Evolutionary conservation across 495 filamentous ascomycete species (phyloP).

Genomic region (Penicillium cataractarum): DNA sequence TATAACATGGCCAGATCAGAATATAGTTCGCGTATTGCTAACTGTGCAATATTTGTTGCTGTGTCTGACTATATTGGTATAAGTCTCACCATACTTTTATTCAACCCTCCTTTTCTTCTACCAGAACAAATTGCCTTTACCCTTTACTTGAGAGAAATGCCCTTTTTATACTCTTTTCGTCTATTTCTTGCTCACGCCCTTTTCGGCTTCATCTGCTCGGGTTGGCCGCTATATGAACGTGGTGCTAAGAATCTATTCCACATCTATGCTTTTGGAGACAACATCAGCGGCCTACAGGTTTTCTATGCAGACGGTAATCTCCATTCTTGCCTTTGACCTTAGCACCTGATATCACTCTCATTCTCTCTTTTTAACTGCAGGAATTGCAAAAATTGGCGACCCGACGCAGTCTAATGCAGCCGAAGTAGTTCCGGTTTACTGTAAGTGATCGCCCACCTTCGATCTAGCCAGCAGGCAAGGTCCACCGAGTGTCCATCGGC

Average conservation of each 20-base stretch:
- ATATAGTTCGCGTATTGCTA: neutral
- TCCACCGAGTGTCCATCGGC: neutral
- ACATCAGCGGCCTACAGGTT: conserved; percentile 39
- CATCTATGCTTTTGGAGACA: conserved; percentile 39
- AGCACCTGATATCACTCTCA: neutral
- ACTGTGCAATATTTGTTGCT: neutral
- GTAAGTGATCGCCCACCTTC: conserved; percentile 9
- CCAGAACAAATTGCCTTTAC: neutral
- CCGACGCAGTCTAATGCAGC: conserved; percentile 8
- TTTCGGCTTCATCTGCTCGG: conserved; percentile 11
- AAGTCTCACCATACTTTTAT: neutral
- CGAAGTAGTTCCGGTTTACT: conserved; percentile 12
- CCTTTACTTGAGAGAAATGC: neutral
- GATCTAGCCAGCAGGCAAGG: neutral
- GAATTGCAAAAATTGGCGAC: conserved; percentile 17
- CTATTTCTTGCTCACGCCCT: neutral
- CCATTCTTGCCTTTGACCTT: neutral
- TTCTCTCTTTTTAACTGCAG: conserved; percentile 10
- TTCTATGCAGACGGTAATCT: conserved; percentile 37
- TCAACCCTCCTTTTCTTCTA: neutral
- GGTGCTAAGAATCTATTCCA: conserved; percentile 21
- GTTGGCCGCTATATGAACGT: conserved; percentile 14
- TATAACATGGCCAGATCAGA: neutral
- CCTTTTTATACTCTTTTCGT: neutral
- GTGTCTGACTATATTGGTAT: neutral